These are phyloP conservation scores for Aquilaria agallochum DNA, from an alignment of 441 rosid genomes.

Conservation along the genomic window DNA sequence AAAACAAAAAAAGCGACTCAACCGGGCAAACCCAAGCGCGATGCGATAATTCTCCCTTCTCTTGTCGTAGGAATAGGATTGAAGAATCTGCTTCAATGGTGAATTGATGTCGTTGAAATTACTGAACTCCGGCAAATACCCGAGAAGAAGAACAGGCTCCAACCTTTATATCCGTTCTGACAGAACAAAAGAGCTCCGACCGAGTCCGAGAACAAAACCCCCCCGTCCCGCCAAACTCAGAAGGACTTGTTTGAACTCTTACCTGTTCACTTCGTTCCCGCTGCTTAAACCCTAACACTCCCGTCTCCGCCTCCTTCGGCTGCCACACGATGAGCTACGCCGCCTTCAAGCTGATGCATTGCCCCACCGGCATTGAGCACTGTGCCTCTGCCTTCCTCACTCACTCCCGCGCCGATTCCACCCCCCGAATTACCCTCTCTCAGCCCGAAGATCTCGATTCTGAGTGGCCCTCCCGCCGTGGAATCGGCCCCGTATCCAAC, in stretches of 20 bases:
- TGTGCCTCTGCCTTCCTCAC: conserved; percentile 91
- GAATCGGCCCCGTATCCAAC: conserved; percentile 75
- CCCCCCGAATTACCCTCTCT: conserved; percentile 44
- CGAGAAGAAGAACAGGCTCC: no score
- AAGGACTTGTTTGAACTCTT: conserved; percentile 4
- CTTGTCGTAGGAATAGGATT: no score
- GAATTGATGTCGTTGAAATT: no score
- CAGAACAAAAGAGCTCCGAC: no score
- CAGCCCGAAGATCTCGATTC: conserved; percentile 68
- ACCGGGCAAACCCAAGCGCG: no score
- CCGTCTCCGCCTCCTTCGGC: conserved; percentile 5
- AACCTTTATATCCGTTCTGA: no score
- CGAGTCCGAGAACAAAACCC: background rate
- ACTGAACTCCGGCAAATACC: no score
- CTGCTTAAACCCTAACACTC: background rate
- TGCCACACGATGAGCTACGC: conserved; percentile 74
- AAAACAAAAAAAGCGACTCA: no score
- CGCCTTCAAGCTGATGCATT: conserved; percentile 96
- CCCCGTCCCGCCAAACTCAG: conserved; percentile 23
- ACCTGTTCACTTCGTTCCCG: background rate
- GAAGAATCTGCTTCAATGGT: no score
- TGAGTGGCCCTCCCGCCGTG: conserved; percentile 56
- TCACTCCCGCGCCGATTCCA: conserved; percentile 62
- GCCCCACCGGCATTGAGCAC: conserved; percentile 85
- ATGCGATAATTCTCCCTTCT: no score